These are phyloP conservation scores for Amylocystis lapponica DNA, from an alignment of 768 basidiomycete species.

Conservation along the genomic window DNA sequence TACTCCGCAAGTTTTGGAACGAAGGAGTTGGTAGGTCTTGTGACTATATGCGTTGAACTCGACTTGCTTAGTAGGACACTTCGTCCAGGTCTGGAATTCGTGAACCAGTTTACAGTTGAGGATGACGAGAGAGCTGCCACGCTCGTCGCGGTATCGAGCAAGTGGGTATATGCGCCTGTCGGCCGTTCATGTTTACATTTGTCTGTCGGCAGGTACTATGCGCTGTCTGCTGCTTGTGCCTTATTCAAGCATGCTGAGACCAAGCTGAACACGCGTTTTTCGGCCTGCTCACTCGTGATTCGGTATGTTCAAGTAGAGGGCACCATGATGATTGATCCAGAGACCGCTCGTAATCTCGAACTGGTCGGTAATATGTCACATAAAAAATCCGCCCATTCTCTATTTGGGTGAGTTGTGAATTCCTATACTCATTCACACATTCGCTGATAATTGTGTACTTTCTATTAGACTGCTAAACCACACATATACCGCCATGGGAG, in stretches of 20 bases:
- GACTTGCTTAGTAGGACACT: constrained; percentile 1
- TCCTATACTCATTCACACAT: too few species aligned
- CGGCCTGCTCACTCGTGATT: constrained; percentile 64
- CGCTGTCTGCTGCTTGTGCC: constrained; percentile 79
- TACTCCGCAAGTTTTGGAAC: constrained; percentile 82
- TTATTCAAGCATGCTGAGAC: constrained; percentile 82
- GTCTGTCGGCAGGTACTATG: constrained; percentile 64
- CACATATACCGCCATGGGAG: constrained; percentile 88
- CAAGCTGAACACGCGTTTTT: constrained; percentile 65
- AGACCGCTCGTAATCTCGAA: constrained; percentile 85
- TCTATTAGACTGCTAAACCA: constrained; percentile 59
- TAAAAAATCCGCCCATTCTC: constrained; percentile 64
- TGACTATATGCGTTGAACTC: background rate
- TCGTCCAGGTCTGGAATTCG: constrained; percentile 64
- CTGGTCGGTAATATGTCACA: constrained; percentile 70
- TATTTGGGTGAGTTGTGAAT: constrained; percentile 77
- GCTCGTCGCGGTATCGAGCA: constrained; percentile 71
- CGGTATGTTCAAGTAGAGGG: constrained; percentile 79
- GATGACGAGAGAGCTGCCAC: constrained; percentile 80
- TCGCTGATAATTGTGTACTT: background rate
- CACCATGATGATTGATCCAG: constrained; percentile 91
- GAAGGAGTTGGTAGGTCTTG: constrained; percentile 57
- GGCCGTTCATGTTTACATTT: constrained; percentile 6
- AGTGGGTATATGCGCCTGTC: constrained; percentile 44
- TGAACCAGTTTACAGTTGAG: constrained; percentile 71